Evolutionary conservation across 2,329 filamentous ascomycete species (phyloP).

Genomic region (Chalara sp.): DNA sequence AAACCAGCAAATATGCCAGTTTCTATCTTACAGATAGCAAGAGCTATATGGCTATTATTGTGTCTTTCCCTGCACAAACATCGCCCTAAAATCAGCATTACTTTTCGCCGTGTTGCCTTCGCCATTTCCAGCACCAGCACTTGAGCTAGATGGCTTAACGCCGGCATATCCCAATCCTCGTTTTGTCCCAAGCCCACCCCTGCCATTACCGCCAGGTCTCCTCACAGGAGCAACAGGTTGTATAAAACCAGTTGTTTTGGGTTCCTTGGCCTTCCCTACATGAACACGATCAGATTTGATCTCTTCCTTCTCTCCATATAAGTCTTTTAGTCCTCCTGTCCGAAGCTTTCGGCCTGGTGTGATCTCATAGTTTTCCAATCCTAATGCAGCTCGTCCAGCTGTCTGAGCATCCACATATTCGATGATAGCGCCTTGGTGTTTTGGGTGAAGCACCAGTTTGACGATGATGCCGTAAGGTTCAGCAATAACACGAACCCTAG

Average conservation of each 20-base stretch:
- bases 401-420: constrained; percentile 64
- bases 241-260: constrained; percentile 30
- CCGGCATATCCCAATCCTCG: constrained; percentile 26
- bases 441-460: constrained; percentile 72
- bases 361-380: constrained; percentile 49
- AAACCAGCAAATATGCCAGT: no score
- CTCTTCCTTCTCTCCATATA: constrained; percentile 45
- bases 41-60: constrained; percentile 1
- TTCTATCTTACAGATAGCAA: no score
- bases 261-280: constrained; percentile 17
- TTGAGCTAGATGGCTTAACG: constrained; percentile 3
- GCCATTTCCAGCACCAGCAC: constrained; percentile 9
- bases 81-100: constrained; percentile 51
- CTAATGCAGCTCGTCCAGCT: constrained; percentile 65
- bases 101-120: constrained; percentile 34
- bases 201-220: constrained; percentile 27
- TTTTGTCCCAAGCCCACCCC: constrained; percentile 31
- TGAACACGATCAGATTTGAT: constrained; percentile 36
- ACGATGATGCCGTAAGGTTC: constrained; percentile 64
- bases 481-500: constrained; percentile 67
- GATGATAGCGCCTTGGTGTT: constrained; percentile 78
- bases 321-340: constrained; percentile 46
- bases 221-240: constrained; percentile 21
- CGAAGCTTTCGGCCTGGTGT: constrained; percentile 43
- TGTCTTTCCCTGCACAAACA: constrained; percentile 24